Base-by-base conservation (phyloP, 2,329 filamentous ascomycete species). In the Cladosporium halotolerans region DNA sequence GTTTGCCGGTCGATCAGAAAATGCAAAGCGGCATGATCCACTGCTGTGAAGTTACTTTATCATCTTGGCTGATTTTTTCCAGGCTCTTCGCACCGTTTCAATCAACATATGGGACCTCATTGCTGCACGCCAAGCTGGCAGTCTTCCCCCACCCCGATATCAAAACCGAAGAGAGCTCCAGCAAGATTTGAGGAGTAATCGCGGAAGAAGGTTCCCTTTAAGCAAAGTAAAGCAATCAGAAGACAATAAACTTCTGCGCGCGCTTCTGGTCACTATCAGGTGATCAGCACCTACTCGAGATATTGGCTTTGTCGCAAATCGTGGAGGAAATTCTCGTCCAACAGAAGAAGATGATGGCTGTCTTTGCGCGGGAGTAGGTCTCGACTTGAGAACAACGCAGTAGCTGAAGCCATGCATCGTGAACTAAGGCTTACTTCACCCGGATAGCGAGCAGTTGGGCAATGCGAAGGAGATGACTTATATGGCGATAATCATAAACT, bases 101-200 rank as follows among this genome's bases (percentile, higher is more conserved):
- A 34, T 47, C 19, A 47, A 47, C 33, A 47, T 47, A 33, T 47
- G 44, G 44, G 44, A 47, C 28, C 18, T 45, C 42, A 14, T 31
- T 31, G 16, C 9, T 16, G 34, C 47, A 11, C 52, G 39, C 41
- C 42, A 43, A 33, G n/a, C 11, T 9, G 36, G 14, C 43, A 34
- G 18, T 14, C 28, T 50, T 8, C 40, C 40, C 45, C 33, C 36
- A 40, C 36, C 31, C 36, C 32, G 38, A 32, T 49, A 39, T 14
- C 32, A 40, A 28, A n/a, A 39, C 46, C 36, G 16, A 58, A 34
- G 32, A 34, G 32, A 34, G 32, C 32, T 34, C 32, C 32, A 13
- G 32, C 32, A 34, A 34, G 32, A 34, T 13, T 34, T 34, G 32
- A 34, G 32, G 32, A 13, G 13, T 34, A 34, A 34, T 34, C 3